These are phyloP conservation scores for Rhodotorula sp. DNA, from an alignment of 1,284 basidiomycete genomes.

Conservation along the genomic window DNA sequence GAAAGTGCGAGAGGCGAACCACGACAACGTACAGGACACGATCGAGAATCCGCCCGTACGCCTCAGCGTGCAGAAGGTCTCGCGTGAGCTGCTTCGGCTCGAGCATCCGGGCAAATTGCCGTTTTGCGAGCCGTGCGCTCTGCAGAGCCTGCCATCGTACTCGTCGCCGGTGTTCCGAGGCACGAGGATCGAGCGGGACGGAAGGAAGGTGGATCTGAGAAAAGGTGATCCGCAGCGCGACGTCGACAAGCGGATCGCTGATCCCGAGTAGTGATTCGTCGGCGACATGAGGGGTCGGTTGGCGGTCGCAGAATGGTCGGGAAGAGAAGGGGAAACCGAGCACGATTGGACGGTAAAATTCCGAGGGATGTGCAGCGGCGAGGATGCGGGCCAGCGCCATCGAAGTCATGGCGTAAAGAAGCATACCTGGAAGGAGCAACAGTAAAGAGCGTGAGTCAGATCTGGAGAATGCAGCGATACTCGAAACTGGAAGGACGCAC, in stretches of 20 bases:
- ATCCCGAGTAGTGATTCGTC: background rate
- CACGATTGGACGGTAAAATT: slow-evolving; percentile 26
- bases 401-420: slow-evolving; percentile 31
- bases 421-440: slow-evolving; percentile 23
- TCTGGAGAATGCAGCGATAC: background rate
- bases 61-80: slow-evolving; percentile 5
- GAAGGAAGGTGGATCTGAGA: slow-evolving; percentile 19
- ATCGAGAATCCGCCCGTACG: slow-evolving; percentile 19
- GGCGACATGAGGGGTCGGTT: no score
- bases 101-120: slow-evolving; percentile 19
- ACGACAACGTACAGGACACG: slow-evolving; percentile 23
- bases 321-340: slow-evolving; percentile 34
- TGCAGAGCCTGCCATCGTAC: slow-evolving; percentile 3
- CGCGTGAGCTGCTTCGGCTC: background rate
- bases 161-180: background rate
- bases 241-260: slow-evolving; percentile 25
- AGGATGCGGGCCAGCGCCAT: slow-evolving; percentile 24
- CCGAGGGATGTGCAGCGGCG: background rate
- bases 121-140: slow-evolving; percentile 21
- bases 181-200: background rate
- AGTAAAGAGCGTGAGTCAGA: background rate
- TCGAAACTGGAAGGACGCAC: background rate
- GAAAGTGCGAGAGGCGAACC: background rate
- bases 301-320: slow-evolving; percentile 15
- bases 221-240: slow-evolving; percentile 37